Evolutionary conservation across 2,329 filamentous ascomycete genomes (phyloP).

Genomic region (Akanthomyces muscarius): DNA sequence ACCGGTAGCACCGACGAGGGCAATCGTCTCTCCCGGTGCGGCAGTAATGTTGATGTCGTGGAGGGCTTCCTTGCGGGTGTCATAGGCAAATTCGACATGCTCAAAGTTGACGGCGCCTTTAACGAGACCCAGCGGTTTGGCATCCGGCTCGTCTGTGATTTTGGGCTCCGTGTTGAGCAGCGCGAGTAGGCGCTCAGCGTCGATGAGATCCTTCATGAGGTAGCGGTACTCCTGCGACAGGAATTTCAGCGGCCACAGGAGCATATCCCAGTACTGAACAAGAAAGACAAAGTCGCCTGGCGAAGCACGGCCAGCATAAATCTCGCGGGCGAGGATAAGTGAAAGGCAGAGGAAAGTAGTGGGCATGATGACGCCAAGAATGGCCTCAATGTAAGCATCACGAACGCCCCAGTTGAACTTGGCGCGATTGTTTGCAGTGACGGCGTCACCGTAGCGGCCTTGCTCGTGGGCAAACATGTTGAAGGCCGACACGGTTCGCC

Average conservation of each 20-base stretch:
- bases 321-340: constrained; percentile 46
- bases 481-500: constrained; percentile 52
- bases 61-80: constrained; percentile 35
- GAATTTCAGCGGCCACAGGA: constrained; percentile 35
- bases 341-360: constrained; percentile 35
- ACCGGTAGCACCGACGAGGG: constrained; percentile 44
- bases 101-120: background rate
- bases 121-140: constrained; percentile 26
- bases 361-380: constrained; percentile 41
- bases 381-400: constrained; percentile 23
- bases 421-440: constrained; percentile 24
- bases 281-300: constrained; percentile 60
- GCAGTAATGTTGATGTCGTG: constrained; percentile 40
- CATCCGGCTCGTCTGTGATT: constrained; percentile 39
- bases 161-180: constrained; percentile 29
- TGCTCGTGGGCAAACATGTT: constrained; percentile 33
- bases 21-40: constrained; percentile 41
- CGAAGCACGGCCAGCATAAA: constrained; percentile 30
- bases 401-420: constrained; percentile 21
- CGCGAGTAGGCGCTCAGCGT: constrained; percentile 43
- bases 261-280: constrained; percentile 53
- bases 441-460: constrained; percentile 25
- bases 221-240: constrained; percentile 38
- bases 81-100: constrained; percentile 23
- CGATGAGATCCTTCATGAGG: constrained; percentile 43